Percentiles rank a stretch among this genome's conserved stretches.
phyloP scores from a whole-genome alignment of 441 rosid genomes.

The Jatropha podagrica region DNA sequence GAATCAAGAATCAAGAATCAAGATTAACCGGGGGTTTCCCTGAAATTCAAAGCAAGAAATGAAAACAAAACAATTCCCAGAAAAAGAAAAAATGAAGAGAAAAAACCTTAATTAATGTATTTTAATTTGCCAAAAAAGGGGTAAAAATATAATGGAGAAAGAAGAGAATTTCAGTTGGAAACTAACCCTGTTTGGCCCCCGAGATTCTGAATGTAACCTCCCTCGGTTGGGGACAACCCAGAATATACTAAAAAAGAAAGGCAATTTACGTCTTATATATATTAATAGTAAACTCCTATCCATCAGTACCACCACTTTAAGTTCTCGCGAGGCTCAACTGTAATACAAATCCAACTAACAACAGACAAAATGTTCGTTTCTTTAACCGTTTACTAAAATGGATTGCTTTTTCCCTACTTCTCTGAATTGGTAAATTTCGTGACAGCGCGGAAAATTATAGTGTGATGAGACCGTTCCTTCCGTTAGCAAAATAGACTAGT shows the following conservation, averaged over 20 bases:
- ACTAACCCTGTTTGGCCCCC: background rate
- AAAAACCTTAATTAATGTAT: background rate
- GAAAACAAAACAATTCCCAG: background rate
- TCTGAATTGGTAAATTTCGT: background rate
- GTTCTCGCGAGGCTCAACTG: too few relatives aligned
- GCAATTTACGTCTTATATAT: background rate
- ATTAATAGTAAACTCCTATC: too few relatives aligned
- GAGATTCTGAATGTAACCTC: slow-evolving; percentile 18
- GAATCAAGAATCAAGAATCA: background rate
- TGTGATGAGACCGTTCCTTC: too few relatives aligned
- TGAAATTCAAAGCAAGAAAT: background rate
- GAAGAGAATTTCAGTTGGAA: background rate
- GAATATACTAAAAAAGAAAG: background rate
- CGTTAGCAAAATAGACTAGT: too few relatives aligned
- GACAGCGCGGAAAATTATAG: background rate
- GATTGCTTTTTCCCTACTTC: background rate
- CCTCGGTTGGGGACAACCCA: slow-evolving; percentile 17
- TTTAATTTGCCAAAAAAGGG: background rate
- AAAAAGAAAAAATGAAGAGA: background rate
- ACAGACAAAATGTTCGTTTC: background rate
- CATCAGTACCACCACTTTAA: background rate
- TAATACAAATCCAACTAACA: too few relatives aligned
- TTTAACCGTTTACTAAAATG: background rate
- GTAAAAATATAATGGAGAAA: background rate
- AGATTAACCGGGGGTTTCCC: background rate